Evolutionary conservation across 805 yeast species (phyloP).

Genomic region (Tetrapisispora phaffii): DNA sequence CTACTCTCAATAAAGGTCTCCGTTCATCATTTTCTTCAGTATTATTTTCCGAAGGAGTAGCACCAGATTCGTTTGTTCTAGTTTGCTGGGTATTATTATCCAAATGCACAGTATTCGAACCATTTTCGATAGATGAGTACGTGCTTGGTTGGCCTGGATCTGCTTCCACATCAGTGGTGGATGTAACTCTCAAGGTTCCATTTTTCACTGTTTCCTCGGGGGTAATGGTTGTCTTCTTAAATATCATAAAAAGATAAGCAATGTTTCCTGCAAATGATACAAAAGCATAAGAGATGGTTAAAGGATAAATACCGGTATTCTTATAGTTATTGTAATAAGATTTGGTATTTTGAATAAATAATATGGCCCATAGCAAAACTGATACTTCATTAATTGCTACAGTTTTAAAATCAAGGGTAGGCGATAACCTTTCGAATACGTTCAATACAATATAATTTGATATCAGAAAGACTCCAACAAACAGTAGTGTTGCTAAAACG

Average conservation of each 20-base stretch:
- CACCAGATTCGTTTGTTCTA: not conserved
- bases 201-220: not conserved
- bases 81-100: too few relatives aligned
- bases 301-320: constrained; percentile 40
- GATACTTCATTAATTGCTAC: constrained; percentile 46
- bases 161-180: not conserved
- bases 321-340: constrained; percentile 38
- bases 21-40: constrained; percentile 18
- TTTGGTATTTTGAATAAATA: constrained; percentile 42
- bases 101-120: not conserved
- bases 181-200: not conserved
- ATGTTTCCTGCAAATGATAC: not conserved
- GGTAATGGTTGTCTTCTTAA: not conserved
- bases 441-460: constrained; percentile 48
- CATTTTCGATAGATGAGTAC: not conserved
- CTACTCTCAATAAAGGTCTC: constrained; percentile 24
- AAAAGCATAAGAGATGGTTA: constrained; percentile 23
- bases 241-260: constrained; percentile 3
- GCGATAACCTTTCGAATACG: constrained; percentile 29
- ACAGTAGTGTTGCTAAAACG: constrained; percentile 39
- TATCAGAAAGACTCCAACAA: constrained; percentile 40
- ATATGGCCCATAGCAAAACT: constrained; percentile 45
- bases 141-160: not conserved
- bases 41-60: not conserved
- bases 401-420: constrained; percentile 52